Evolutionary conservation across 257 asterid genomes (phyloP), one percentile per base, ranked within the genome.

Genomic region (Gentiana dahurica): DNA sequence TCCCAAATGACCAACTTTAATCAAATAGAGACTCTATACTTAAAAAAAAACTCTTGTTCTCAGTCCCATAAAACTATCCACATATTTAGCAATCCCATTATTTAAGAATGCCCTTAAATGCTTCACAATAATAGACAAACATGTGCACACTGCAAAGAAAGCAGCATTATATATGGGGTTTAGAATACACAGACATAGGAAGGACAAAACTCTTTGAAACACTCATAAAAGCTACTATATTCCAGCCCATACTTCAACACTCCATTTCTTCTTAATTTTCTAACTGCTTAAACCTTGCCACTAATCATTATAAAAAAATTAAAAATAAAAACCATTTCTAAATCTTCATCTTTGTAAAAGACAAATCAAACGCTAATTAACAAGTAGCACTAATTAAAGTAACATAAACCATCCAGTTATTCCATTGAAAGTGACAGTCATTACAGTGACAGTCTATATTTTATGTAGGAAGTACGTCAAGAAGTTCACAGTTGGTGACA

Each of bases 41-140:
- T 0, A 24, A 24, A 24, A 24, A 15, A 24, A 24, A 24, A 24
- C 24, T 24, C 24, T 24, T 24, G 24, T 24, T 24, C 24, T 0
- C 0, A 24, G 24, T 24, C 24, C 24, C 24, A 24, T 24, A 0
- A 24, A 24, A 24, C 1, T 24, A 24, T 24, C 24, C 24, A 24
- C 46, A 41, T 7, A 6, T 41, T 41, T 41, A 10, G 45, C 11
- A 4, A 41, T 41, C 46, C 24, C 0, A 41, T 41, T 2, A 41
- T 41, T 41, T 5, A 41, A 10, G 6, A 41, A 41, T 41, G 46
- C 46, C 11, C 32, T 51, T 7, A 51, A 49, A 71, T 61, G 50
- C 59, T 62, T 59, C 83, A 77, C 68, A 79, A 71, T 69, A 75
- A 73, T 70, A 64, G 77, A 71, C 72, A 70, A 79, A 66, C 71